Base-by-base conservation (phyloP, 1,139 yeast species). In the Zygosaccharomyces sapae region DNA sequence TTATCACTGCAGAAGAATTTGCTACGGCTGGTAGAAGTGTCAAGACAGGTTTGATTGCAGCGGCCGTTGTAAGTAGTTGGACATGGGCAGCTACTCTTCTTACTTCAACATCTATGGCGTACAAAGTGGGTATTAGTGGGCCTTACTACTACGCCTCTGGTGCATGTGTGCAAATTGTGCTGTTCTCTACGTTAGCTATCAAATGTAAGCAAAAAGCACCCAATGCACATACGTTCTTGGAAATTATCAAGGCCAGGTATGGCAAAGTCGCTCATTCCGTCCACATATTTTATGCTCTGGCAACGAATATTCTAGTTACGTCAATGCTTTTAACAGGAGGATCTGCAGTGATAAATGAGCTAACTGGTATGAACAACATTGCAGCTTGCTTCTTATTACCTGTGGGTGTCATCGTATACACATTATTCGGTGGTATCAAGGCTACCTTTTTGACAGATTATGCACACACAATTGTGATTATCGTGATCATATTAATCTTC, bases 11-110 rank as follows among this genome's bases (percentile, higher is more conserved):
- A 1, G 96, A 88, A 70, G 95, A 86, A 62, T 87, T 88, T 59
- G 79, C 89, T 9, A 86, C 95, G 9, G 95, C 96, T 29, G 95
- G 94, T 52, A 76, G 96, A 65, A 73, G 86, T 3, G 94, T 88
- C 38, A 84, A 83, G 55, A 81, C 89, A 0, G 92, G 90, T 39
- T 71, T 88, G 54, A 84, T 87, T 53, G 81, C 92, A 8, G 81
- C 94, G 6, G 95, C 95, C 5, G 95, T 88, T 34, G 95, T 87
- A 6, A 81, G 89, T 19, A 82, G 92, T 8, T 89, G 96, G 96
- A 88, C 96, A 4, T 88, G 96, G 96, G 88, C 92, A 39, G 92
- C 95, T 1, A 86, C 95, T 1, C 69, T 87, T 41, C 74, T 86
- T 30, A 84, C 86, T 30, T 81, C 89, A 1, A 79, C 90, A 1